A percentile compares a stretch with the other conserved stretches of the same genome.
Evolutionary conservation across 441 rosid genomes (phyloP).

Genomic region (Populus trichocarpa): DNA sequence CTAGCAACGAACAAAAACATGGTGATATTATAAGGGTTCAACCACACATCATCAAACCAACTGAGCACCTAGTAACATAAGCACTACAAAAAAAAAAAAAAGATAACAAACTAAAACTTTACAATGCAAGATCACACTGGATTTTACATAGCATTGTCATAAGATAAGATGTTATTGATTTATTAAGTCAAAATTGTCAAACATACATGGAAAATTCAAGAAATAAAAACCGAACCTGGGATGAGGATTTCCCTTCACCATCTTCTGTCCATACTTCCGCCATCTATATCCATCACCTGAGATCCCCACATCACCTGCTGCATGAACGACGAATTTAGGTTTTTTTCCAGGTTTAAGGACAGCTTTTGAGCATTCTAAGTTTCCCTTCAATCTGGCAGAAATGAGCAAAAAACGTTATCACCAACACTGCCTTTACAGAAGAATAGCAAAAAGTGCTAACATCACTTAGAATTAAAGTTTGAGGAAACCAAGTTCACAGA

Average conservation of each 20-base stretch:
- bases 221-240: constrained; percentile 59
- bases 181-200: not conserved
- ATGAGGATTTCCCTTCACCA: constrained; percentile 91
- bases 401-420: constrained; percentile 13
- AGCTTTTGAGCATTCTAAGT: constrained; percentile 38
- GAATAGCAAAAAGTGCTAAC: constrained; percentile 1
- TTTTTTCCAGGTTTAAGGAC: constrained; percentile 63
- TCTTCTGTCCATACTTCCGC: constrained; percentile 98
- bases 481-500: constrained; percentile 5
- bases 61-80: not conserved
- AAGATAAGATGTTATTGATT: not conserved
- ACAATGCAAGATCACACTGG: not conserved
- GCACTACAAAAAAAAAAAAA: not conserved
- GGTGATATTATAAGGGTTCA: not conserved
- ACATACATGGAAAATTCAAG: constrained; percentile 1
- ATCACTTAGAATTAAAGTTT: not conserved
- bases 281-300: constrained; percentile 95
- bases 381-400: constrained; percentile 52
- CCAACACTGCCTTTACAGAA: constrained; percentile 8
- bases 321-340: constrained; percentile 72
- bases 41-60: not conserved
- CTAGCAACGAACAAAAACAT: not conserved
- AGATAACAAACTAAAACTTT: not conserved
- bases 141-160: not conserved
- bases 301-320: constrained; percentile 88